Base-by-base conservation (phyloP, 2,329 filamentous ascomycete genomes). In the Helminthosporium solani region DNA sequence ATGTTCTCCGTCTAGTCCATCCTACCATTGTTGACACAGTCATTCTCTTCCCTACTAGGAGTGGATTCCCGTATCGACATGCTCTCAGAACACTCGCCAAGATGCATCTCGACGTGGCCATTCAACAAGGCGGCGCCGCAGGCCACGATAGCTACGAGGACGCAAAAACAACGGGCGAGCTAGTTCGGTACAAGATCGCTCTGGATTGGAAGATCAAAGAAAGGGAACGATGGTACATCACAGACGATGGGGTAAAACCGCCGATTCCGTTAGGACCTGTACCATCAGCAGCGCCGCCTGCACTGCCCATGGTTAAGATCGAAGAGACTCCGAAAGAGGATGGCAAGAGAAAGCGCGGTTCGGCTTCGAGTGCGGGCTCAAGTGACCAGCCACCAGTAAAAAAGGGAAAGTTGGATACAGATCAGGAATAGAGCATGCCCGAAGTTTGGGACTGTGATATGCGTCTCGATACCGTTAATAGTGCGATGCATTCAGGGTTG, bases 71-170 rank as follows among this genome's bases (percentile, higher is more conserved):
- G 0, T 79, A 84, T 43, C 85, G 94, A 7, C 79, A 88, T 58
- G 82, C 87, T 2, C 79, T 99, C n/a, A 90, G 88, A 63, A 75
- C 75, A 48, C 80, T 99, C 0, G 85, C 86, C 64, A 79, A 83
- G 38, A 76, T 73, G n/a, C 75, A 87, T 49, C 78, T 99, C 6
- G 79, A 84, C 46, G 78, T 85, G 20, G 81, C 85, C 42, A 96
- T 99, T 30, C 94, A 99, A 70, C 82, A 83, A 28, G 86, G 85
- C 34, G 80, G 74, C 11, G 73, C 74, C 48, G 53, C 71, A 15
- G 94, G 94, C 0, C 94, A 99, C 68, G 94, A 99, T 72, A 95
- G 89, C 20, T 86, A 86, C 20, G 94, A 99, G 68, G 94, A 99
- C 64, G 90, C 94, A 0, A 80, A 86, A 37, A 88, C 91, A 0